Evolutionary conservation across 371 early-diverging fungal genomes (phyloP).

Genomic region (Mortierella sp.): DNA sequence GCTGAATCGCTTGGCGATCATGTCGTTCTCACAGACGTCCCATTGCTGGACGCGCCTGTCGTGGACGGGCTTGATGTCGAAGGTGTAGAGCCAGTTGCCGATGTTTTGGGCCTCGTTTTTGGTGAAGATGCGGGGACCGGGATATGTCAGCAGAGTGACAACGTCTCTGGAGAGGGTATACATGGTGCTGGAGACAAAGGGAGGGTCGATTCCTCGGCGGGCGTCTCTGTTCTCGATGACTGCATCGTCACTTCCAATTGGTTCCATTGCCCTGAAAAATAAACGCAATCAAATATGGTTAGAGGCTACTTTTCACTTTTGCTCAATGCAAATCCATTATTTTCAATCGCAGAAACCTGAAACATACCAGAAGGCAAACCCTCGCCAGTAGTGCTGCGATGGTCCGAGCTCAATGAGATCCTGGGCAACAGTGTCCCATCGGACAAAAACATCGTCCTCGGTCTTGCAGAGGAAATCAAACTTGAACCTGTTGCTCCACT

Average conservation of each 20-base stretch:
- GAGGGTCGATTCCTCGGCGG: constrained; percentile 61
- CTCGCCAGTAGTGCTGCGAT: constrained; percentile 60
- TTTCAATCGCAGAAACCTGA: constrained; percentile 1
- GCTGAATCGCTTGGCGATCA: constrained; percentile 63
- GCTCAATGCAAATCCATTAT: neutral
- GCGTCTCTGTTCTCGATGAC: constrained; percentile 57
- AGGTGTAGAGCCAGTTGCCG: constrained; percentile 66
- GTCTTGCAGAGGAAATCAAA: constrained; percentile 68
- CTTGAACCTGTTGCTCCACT: constrained; percentile 56
- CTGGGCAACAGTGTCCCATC: constrained; percentile 59
- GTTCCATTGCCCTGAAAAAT: constrained; percentile 37
- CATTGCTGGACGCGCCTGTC: constrained; percentile 63
- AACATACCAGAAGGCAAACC: constrained; percentile 66
- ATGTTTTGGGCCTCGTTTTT: constrained; percentile 62
- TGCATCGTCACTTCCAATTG: constrained; percentile 23
- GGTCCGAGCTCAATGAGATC: constrained; percentile 57
- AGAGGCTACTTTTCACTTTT: neutral
- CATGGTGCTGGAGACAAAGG: constrained; percentile 63
- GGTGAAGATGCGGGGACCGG: constrained; percentile 59
- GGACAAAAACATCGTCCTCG: constrained; percentile 67
- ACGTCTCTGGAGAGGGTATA: constrained; percentile 63
- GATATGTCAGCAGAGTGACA: constrained; percentile 52
- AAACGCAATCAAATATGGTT: neutral
- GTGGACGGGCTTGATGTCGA: constrained; percentile 61
- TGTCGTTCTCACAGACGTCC: constrained; percentile 63